Percentiles rank a stretch among this genome's conserved stretches.
These are phyloP conservation scores for Pythium folliculosum DNA, from an alignment of 352 stramenopile genomes.

Conservation along the genomic window DNA sequence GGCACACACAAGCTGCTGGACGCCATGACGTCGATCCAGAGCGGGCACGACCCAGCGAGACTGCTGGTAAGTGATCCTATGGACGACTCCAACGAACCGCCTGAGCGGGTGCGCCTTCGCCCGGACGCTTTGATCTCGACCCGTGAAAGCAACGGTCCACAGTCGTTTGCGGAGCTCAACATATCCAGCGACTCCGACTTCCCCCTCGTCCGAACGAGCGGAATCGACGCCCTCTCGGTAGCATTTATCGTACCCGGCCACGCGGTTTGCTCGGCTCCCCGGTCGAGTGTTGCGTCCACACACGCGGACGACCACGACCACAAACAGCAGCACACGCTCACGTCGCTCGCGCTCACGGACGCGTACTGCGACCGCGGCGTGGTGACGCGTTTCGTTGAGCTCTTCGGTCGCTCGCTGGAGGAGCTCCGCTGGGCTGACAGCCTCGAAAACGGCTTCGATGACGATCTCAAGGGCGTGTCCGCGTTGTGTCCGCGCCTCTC, in stretches of 20 bases:
- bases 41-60: background rate
- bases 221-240: background rate
- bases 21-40: background rate
- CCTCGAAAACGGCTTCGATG: slow-evolving; percentile 1
- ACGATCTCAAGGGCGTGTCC: background rate
- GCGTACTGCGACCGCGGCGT: slow-evolving; percentile 13
- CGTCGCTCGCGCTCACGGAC: background rate
- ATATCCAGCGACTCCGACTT: background rate
- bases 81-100: background rate
- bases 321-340: background rate
- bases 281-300: background rate
- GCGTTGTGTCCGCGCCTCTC: background rate
- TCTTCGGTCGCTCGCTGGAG: slow-evolving; percentile 8
- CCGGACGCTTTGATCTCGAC: slow-evolving; percentile 1
- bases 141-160: slow-evolving; percentile 1
- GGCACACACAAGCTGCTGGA: slow-evolving; percentile 2
- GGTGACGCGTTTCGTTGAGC: background rate
- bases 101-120: background rate
- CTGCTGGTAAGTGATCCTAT: background rate
- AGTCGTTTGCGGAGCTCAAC: slow-evolving; percentile 10
- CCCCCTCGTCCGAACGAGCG: background rate
- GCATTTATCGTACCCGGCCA: slow-evolving; percentile 8
- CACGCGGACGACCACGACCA: background rate
- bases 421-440: slow-evolving; percentile 12
- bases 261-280: background rate